Evolutionary conservation across 768 basidiomycete genomes (phyloP), one percentile per base, ranked within the genome.

Genomic region (Kwoniella pini): DNA sequence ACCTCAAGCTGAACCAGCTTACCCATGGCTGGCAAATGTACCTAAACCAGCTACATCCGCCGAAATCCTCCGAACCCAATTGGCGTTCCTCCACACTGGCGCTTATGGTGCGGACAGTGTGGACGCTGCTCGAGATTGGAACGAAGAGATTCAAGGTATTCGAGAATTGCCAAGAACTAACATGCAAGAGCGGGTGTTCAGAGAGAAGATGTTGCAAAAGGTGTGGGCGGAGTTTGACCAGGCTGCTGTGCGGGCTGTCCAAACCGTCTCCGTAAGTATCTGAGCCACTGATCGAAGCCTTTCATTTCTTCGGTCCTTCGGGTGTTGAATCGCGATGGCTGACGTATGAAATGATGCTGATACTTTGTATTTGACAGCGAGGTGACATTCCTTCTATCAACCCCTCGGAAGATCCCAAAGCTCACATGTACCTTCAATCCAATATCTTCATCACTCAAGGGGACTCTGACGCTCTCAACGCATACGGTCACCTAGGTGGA

Each of bases 371-470:
- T 42, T 11, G 9, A 13, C 38, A 69, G 69, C 79, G 80, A 26
- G 81, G 80, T 39, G 80, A 81, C 52, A 67, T 81, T 21, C 68
- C 75, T 1, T 79, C 81, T 15, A 71, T 81, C 60, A 82, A 81
- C 75, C 79, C 81, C 22, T 77, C 78, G 56, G 81, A 82, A 60
- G 70, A 77, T 5, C 26, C 71, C 10, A 67, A 73, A 40, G 76
- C 78, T 2, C 79, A 80, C 68, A 81, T 81, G 67, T 80, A 70
- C 65, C 70, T 82, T 21, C 65, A 75, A 55, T 76, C 75, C 67
- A 81, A 81, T 77, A 79, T 82, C 66, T 79, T 82, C 65, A 80
- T 80, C 77, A 81, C 80, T 45, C 80, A 80, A 55, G 81, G 79
- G 9, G 73, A 78, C 68, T 61, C 59, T 26, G 80, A 81, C 66